Percentiles rank a stretch among this genome's conserved stretches.
These are phyloP conservation scores for Botrytis tulipae DNA, from an alignment of 2,329 filamentous ascomycete species.

Conservation along the genomic window DNA sequence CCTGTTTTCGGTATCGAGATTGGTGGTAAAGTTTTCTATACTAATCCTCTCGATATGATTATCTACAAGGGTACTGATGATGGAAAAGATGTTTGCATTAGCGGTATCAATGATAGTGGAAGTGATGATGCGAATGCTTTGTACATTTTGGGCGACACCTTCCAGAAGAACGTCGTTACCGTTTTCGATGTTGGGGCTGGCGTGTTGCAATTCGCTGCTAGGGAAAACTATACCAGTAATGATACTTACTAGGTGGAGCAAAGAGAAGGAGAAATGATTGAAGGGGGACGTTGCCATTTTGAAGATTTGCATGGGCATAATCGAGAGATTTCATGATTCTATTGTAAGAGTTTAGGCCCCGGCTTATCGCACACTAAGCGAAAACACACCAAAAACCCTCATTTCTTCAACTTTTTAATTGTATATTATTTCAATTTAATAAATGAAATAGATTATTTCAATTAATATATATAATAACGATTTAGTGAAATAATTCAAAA, in stretches of 20 bases:
- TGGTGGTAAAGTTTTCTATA: conserved; percentile 38
- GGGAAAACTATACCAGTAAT: conserved; percentile 31
- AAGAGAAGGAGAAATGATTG: not conserved
- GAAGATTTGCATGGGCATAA: not conserved
- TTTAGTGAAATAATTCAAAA: too few relatives aligned
- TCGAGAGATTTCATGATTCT: not conserved
- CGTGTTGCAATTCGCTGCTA: conserved; percentile 47
- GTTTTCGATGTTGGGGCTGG: conserved; percentile 50
- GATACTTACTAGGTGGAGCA: conserved; percentile 13
- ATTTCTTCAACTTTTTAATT: too few relatives aligned
- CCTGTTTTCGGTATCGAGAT: conserved; percentile 45
- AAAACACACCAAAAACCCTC: too few relatives aligned
- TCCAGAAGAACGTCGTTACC: conserved; percentile 50
- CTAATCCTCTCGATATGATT: conserved; percentile 38
- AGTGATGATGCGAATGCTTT: conserved; percentile 36
- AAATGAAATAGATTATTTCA: too few relatives aligned
- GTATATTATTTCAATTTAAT: too few relatives aligned
- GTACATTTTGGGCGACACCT: conserved; percentile 46
- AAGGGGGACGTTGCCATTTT: not conserved
- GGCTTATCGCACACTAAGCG: too few relatives aligned
- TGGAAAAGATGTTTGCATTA: conserved; percentile 36
- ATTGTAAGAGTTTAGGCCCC: too few relatives aligned
- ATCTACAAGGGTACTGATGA: conserved; percentile 26
- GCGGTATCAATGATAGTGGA: conserved; percentile 38
- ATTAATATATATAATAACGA: too few relatives aligned